Percentiles rank a stretch among this genome's conserved stretches.
Conservation (phyloP, 1,284 basidiomycete species). For the Trichosporon sp. region DNA sequence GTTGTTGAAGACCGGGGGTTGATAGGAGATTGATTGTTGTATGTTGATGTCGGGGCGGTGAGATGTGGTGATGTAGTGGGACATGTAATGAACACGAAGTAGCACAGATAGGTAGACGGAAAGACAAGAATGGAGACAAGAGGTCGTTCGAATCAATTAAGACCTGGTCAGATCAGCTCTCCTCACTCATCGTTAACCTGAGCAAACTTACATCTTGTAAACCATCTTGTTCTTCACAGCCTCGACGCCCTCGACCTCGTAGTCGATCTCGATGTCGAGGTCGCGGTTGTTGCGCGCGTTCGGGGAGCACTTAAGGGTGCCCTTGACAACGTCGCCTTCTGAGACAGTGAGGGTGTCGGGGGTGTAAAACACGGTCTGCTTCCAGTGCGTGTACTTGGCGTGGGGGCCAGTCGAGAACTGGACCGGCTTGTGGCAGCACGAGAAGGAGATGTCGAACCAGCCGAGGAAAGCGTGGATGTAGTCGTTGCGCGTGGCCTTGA, state of each 20-base stretch:
- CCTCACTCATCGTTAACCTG: not conserved
- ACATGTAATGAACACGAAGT: not conserved
- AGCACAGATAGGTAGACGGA: constrained; percentile 2
- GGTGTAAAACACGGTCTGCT: constrained; percentile 97
- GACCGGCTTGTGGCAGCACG: constrained; percentile 93
- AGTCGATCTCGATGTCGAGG: constrained; percentile 78
- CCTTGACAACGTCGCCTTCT: constrained; percentile 67
- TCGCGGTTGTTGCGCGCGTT: constrained; percentile 89
- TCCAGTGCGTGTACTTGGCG: constrained; percentile 96
- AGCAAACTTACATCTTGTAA: constrained; percentile 52
- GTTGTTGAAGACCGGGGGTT: constrained; percentile 7
- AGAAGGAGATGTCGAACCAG: constrained; percentile 98
- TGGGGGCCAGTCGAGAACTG: constrained; percentile 94
- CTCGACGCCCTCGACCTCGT: constrained; percentile 56
- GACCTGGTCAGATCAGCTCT: constrained; percentile 43
- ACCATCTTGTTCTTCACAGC: constrained; percentile 44
- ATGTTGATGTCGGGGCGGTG: constrained; percentile 7
- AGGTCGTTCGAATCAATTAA: constrained; percentile 19
- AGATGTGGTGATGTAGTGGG: not conserved
- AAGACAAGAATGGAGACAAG: not conserved
- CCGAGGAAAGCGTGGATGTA: constrained; percentile 99
- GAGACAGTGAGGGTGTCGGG: constrained; percentile 60
- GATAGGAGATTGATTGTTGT: not conserved
- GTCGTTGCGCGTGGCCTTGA: constrained; percentile 84
- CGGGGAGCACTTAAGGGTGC: constrained; percentile 70